phyloP scores from a whole-genome alignment of 768 basidiomycete genomes.

The Russula ochroleuca region DNA sequence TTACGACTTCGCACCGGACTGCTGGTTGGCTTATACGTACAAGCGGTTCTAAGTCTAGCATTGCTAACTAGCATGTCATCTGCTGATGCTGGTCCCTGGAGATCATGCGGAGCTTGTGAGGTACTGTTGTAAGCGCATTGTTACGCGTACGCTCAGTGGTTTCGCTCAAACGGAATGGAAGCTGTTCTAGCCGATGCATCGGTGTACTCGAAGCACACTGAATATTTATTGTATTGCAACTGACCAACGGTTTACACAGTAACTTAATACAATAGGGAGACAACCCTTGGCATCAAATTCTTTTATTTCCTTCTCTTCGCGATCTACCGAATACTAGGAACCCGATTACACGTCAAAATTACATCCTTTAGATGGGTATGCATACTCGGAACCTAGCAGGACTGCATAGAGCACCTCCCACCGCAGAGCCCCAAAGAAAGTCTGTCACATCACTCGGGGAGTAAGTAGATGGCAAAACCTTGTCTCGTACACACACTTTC shows the following conservation, averaged over 20 bases:
- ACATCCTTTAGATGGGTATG: not conserved
- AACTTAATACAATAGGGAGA: no score
- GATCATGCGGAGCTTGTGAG: not conserved
- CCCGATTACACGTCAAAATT: not conserved
- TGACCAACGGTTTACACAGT: not conserved
- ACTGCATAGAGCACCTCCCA: not conserved
- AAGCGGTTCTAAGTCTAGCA: no score
- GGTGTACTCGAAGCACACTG: not conserved
- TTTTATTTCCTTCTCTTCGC: not conserved
- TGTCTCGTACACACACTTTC: not conserved
- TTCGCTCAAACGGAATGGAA: not conserved
- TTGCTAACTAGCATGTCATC: no score
- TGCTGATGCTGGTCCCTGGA: not conserved
- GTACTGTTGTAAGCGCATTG: not conserved
- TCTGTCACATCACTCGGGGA: not conserved
- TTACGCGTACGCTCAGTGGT: not conserved
- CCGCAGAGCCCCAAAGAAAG: not conserved
- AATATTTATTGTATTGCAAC: not conserved
- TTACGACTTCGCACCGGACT: not conserved
- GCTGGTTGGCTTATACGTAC: not conserved
- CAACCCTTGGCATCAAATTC: not conserved
- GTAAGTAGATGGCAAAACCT: not conserved
- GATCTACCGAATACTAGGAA: not conserved
- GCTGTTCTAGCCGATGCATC: slow-evolving; percentile 5
- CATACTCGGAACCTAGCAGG: not conserved